phyloP scores from a whole-genome alignment of 306 rosid species.

The Prosopis cineraria region DNA sequence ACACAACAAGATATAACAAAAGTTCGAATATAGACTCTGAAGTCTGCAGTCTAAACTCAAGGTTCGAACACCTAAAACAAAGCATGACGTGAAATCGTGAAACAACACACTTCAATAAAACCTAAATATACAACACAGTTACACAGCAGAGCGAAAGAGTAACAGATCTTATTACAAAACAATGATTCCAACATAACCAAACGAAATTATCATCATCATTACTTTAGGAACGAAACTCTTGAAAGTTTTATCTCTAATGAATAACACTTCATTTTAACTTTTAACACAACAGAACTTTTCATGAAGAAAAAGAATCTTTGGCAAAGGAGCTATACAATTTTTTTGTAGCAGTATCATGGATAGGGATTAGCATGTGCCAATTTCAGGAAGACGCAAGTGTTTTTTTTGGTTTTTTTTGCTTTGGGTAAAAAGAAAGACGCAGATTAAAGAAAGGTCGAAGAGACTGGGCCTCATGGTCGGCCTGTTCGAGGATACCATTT shows the following conservation, averaged over 20 bases:
- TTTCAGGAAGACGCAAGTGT: too few species aligned
- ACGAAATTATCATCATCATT: not conserved
- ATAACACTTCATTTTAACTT: too few species aligned
- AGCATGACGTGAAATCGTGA: not conserved
- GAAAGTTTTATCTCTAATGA: too few species aligned
- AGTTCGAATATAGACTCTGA: not conserved
- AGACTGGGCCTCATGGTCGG: not conserved
- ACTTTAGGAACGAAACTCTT: not conserved
- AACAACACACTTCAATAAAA: not conserved
- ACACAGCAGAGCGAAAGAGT: not conserved
- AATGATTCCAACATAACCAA: not conserved
- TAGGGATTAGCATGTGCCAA: not conserved
- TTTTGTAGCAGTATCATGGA: not conserved
- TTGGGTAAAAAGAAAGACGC: too few species aligned
- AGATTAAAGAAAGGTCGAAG: not conserved
- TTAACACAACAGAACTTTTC: not conserved
- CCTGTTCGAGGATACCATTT: not conserved
- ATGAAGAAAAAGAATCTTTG: not conserved
- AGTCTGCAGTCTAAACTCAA: too few species aligned
- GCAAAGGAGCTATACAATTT: not conserved
- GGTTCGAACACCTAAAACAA: not conserved
- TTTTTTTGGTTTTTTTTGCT: too few species aligned
- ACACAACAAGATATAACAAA: not conserved
- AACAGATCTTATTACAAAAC: not conserved
- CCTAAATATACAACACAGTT: not conserved